Evolutionary conservation across 2,329 filamentous ascomycete genomes (phyloP).

Genomic region (Neofusicoccum cordaticola): DNA sequence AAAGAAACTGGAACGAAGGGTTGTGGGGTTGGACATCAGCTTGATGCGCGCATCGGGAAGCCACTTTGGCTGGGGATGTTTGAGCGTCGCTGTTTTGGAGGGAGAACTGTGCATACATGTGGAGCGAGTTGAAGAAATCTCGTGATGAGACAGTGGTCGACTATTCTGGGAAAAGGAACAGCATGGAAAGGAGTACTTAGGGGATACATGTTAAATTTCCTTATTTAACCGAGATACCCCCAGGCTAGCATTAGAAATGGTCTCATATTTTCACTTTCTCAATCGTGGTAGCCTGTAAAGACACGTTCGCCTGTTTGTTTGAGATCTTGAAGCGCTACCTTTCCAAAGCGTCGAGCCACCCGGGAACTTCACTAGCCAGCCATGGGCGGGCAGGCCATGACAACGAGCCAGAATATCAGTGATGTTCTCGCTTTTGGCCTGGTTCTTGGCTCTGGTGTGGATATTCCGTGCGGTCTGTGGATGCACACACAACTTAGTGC

Average conservation of each 20-base stretch:
- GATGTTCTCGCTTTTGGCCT: no score
- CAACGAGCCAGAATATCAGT: no score
- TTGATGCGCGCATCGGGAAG: slow-evolving; percentile 35
- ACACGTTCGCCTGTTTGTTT: no score
- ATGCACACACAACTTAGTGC: no score
- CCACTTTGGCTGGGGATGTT: slow-evolving; percentile 21
- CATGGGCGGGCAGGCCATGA: no score
- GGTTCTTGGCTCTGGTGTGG: no score
- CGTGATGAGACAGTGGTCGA: not conserved
- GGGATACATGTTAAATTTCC: not conserved
- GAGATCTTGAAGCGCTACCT: no score
- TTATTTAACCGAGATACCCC: not conserved
- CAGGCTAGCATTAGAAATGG: not conserved
- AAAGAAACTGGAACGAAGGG: not conserved
- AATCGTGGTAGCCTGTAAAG: no score
- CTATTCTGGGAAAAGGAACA: not conserved
- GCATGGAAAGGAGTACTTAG: slow-evolving; percentile 9
- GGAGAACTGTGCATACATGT: not conserved
- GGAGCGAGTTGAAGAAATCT: slow-evolving; percentile 11
- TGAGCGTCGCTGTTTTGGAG: slow-evolving; percentile 35
- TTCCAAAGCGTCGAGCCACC: no score
- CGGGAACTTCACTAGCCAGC: no score
- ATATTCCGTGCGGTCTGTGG: no score
- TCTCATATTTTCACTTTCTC: not conserved
- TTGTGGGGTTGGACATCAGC: slow-evolving; percentile 23